Evolutionary conservation across 1,284 basidiomycete genomes (phyloP).

Genomic region (Boletus smithii): DNA sequence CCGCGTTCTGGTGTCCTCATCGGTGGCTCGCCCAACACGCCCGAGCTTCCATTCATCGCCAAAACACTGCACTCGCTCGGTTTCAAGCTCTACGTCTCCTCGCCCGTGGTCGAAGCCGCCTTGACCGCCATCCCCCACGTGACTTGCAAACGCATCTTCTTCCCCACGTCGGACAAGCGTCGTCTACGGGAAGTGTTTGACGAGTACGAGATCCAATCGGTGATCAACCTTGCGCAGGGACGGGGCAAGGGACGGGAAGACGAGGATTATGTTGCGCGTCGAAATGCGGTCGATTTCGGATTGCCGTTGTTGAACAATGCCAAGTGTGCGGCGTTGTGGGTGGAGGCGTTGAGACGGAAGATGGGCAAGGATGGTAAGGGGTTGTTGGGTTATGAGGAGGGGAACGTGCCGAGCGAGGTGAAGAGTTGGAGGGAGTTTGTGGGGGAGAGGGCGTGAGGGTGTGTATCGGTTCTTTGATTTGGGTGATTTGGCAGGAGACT

Average conservation of each 20-base stretch:
- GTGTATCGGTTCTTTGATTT: background rate
- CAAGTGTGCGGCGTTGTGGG: conserved; percentile 85
- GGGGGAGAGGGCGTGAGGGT: conserved; percentile 53
- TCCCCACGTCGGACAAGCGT: conserved; percentile 96
- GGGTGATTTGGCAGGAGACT: background rate
- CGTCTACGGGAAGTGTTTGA: conserved; percentile 92
- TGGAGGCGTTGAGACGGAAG: conserved; percentile 86
- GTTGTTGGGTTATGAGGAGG: conserved; percentile 82
- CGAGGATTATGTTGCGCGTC: conserved; percentile 93
- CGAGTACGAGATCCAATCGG: conserved; percentile 93
- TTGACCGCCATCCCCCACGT: conserved; percentile 82
- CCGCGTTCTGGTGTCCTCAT: conserved; percentile 83
- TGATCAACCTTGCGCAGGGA: conserved; percentile 88
- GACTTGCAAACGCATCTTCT: conserved; percentile 85
- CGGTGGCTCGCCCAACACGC: conserved; percentile 81
- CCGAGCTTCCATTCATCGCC: conserved; percentile 79
- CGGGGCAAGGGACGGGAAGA: conserved; percentile 80
- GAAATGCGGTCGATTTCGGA: conserved; percentile 92
- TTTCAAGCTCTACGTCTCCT: conserved; percentile 92
- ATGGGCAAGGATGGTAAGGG: conserved; percentile 80
- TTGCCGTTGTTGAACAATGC: conserved; percentile 90
- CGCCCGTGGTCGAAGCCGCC: conserved; percentile 75
- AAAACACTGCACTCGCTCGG: conserved; percentile 76
- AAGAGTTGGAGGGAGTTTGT: conserved; percentile 89
- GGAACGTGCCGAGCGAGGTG: conserved; percentile 90